These are phyloP conservation scores for Exophiala sp. DNA, from an alignment of 2,329 filamentous ascomycete species.

Conservation along the genomic window DNA sequence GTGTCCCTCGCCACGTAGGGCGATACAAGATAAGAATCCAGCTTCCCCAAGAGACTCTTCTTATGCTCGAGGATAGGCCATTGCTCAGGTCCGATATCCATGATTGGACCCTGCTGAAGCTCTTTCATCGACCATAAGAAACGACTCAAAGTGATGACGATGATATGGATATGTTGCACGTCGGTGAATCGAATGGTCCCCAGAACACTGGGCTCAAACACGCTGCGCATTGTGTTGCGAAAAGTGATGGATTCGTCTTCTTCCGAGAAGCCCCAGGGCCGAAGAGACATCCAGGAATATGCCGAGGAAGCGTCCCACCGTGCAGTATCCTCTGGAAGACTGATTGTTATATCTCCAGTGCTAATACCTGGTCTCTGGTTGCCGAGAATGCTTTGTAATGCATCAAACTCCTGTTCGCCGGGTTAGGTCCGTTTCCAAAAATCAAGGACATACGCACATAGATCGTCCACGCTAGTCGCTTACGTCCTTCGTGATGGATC, in stretches of 20 bases:
- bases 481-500: background rate
- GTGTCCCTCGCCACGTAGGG: background rate
- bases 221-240: background rate
- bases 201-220: background rate
- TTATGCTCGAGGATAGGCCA: conserved; percentile 1
- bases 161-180: background rate
- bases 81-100: conserved; percentile 1
- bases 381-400: background rate
- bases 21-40: conserved; percentile 1
- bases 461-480: conserved; percentile 4
- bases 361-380: conserved; percentile 1
- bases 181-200: background rate
- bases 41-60: background rate
- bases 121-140: conserved; percentile 8
- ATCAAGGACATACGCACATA: conserved; percentile 1
- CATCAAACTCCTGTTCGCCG: conserved; percentile 2
- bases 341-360: background rate
- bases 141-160: conserved; percentile 1
- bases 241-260: background rate
- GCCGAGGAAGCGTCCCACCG: conserved; percentile 4
- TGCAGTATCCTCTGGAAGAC: background rate
- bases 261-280: background rate
- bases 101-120: conserved; percentile 1
- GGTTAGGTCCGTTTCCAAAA: background rate
- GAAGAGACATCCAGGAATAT: conserved; percentile 1